Evolutionary conservation across 805 yeast species (phyloP), one percentile per base, ranked within the genome.

Genomic region (Candida boleticola): DNA sequence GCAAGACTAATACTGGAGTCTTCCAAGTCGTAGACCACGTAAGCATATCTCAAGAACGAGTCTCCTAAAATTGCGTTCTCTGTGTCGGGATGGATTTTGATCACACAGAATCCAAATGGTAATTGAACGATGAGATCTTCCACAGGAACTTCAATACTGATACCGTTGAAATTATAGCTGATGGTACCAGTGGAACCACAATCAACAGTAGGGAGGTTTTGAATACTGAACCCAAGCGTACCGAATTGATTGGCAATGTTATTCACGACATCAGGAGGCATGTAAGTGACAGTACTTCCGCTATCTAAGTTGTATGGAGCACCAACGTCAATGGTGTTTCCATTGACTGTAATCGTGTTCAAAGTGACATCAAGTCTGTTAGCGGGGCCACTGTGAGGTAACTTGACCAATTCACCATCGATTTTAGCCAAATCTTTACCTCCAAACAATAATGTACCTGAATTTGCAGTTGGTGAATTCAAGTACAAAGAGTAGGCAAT

Each of bases 101-200:
- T 5, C 11, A 29, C 14, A 29, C 31, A 29, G 18, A 30, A n/a
- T n/a, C n/a, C 27, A 22, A 40, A 36, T n/a, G 46, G 32, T 18
- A 47, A 39, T 36, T 46, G 43, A 4, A 42, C 43, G 3, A 64
- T 43, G 51, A 68, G 52, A 41, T 63, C 59, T 5, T 46, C 58
- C 50, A 57, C 53, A 22, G 87, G 83, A 6, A 76, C 79, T 11
- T 64, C 55, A 43, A 84, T 76, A 9, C 58, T 52, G 11, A 70
- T 57, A 6, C 88, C 89, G 45, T 80, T 79, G 61, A 85, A 80
- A 49, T 75, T 64, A 50, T 78, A 34, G 5, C 16, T 2, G 23
- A 34, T 13, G 7, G 17, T 7, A 5, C 29, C 37, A n/a, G n/a
- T n/a, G n/a, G n/a, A n/a, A n/a, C n/a, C n/a, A n/a, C 37, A 34